A percentile compares a stretch with the other conserved stretches of the same genome.
These are phyloP conservation scores for Candida sphagnicola DNA, from an alignment of 805 yeast genomes.

Conservation along the genomic window DNA sequence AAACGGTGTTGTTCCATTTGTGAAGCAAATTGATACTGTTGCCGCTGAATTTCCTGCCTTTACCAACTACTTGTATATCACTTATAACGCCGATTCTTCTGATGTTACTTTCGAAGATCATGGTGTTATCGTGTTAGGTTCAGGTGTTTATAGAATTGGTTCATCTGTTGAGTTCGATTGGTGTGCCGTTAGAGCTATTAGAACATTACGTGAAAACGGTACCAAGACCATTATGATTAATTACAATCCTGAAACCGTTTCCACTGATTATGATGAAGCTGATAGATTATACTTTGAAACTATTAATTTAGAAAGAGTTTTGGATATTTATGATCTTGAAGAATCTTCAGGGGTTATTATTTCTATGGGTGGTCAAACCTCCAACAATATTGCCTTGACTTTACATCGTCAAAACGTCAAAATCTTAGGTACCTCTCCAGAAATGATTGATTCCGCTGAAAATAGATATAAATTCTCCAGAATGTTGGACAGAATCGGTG, in stretches of 20 bases:
- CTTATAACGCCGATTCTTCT: conserved; percentile 86
- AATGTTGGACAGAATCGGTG: conserved; percentile 93
- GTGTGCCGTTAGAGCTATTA: conserved; percentile 97
- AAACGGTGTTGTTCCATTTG: conserved; percentile 83
- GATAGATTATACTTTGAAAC: conserved; percentile 96
- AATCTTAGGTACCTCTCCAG: conserved; percentile 95
- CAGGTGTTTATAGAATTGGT: conserved; percentile 98
- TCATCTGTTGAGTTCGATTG: conserved; percentile 98
- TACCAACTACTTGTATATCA: conserved; percentile 91
- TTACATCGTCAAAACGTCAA: conserved; percentile 92
- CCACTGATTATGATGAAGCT: conserved; percentile 98
- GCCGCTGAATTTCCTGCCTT: conserved; percentile 98
- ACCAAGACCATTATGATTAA: conserved; percentile 93
- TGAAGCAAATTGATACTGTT: conserved; percentile 95
- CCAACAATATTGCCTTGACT: conserved; percentile 92
- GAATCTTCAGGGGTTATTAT: conserved; percentile 87
- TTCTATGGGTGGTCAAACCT: conserved; percentile 98
- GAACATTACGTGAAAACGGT: conserved; percentile 85
- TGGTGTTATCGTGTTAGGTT: conserved; percentile 93
- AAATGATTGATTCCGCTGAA: conserved; percentile 97
- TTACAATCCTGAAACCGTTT: conserved; percentile 97
- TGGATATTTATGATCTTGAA: conserved; percentile 93
- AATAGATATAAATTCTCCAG: conserved; percentile 96
- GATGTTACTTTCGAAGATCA: conserved; percentile 88
- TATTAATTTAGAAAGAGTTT: conserved; percentile 86